Base-by-base conservation (phyloP, 2,329 filamentous ascomycete species). In the Lasiodiplodia citricola region DNA sequence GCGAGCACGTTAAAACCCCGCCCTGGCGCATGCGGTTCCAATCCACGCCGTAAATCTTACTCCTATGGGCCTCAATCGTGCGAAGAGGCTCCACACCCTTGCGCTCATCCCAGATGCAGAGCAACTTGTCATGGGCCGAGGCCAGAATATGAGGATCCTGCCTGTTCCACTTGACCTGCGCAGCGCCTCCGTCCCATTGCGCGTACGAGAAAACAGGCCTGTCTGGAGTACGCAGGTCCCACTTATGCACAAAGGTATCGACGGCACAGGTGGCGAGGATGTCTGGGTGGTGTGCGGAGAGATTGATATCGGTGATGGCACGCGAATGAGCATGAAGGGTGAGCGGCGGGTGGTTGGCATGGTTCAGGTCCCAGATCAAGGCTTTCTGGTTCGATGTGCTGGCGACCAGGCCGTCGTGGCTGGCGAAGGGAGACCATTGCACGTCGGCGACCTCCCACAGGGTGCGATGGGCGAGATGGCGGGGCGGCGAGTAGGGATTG, bases 381-480 rank as follows among this genome's bases (percentile, higher is more conserved):
- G 94, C 96, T 73, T 96, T 93, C 78, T 97, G 94, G 78, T 97
- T 97, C 21, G 94, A 95, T 0, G 94, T 97, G 69, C 93, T 97
- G 44, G 93, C 92, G 21, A 97, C 91, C 94, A 95, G 97, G 75
- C 94, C 94, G 78, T 97, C 92, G 58, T 94, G 88, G 23, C 88
- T 89, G 14, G 94, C 92, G 78, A 97, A 97, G 0, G 95, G 95
- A 13, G 93, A 97, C 95, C 95, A 97, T 80, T 97, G 95, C 37
- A 97, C 94, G 79, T 97, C 95, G 13, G 95, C 94, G 5, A 97
- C 94, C 64, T 97, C 90, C 93, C 94, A 97, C n/a, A 93, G 91
- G 54, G 93, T 90, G 67, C 93, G 91, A 80, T 97, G 93, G 71
- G 91, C 91, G 73, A 97, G 86, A 74, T 94, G 91, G 21, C 94